phyloP scores from a whole-genome alignment of 2,329 filamentous ascomycete species.

The Didymella pinodella region DNA sequence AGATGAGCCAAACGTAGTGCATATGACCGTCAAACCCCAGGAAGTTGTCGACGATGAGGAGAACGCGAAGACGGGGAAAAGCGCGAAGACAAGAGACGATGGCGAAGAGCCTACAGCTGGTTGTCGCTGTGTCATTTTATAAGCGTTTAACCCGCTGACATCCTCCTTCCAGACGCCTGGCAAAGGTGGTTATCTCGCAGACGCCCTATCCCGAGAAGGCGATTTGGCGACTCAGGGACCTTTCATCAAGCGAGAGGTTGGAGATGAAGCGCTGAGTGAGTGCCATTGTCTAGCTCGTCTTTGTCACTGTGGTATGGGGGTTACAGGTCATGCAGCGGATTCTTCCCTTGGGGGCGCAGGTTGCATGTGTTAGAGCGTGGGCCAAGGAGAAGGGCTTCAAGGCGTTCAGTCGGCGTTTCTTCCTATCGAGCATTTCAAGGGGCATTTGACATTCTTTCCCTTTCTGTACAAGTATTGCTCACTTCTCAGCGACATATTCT shows the following conservation, averaged over 20 bases:
- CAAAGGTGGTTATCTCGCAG: background rate
- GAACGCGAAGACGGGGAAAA: slow-evolving; percentile 73
- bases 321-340: background rate
- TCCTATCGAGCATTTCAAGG: slow-evolving; percentile 13
- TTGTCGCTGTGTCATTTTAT: slow-evolving; percentile 72
- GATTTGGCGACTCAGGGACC: background rate
- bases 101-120: slow-evolving; percentile 64
- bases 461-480: slow-evolving; percentile 28
- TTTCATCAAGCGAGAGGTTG: background rate
- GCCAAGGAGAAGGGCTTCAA: background rate
- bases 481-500: slow-evolving; percentile 12
- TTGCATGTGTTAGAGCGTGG: background rate
- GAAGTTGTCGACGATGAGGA: slow-evolving; percentile 84
- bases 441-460: slow-evolving; percentile 2
- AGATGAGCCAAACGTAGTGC: slow-evolving; percentile 82
- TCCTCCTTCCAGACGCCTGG: background rate
- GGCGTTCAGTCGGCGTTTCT: slow-evolving; percentile 9
- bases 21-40: slow-evolving; percentile 90
- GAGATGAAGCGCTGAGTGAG: background rate
- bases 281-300: background rate
- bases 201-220: background rate
- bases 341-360: background rate
- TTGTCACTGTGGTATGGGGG: background rate
- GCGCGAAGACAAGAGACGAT: slow-evolving; percentile 59
- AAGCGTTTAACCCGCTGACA: slow-evolving; percentile 28